These are phyloP conservation scores for Chaetomidium leptoderma DNA, from an alignment of 495 filamentous ascomycete genomes.

Conservation along the genomic window DNA sequence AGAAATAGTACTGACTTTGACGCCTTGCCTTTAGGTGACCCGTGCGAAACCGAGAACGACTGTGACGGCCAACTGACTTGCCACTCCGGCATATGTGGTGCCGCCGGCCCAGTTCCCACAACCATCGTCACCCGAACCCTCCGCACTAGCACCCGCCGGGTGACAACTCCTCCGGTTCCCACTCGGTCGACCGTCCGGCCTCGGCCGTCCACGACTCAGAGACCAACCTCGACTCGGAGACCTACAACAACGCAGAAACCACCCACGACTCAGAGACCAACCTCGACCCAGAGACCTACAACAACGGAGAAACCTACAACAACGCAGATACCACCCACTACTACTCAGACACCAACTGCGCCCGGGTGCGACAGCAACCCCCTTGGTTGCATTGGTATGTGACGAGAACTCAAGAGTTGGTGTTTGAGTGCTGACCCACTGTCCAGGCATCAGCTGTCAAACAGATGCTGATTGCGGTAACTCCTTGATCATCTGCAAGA, in stretches of 20 bases:
- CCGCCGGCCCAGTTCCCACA: not conserved
- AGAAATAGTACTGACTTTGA: not conserved
- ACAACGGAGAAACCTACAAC: too few relatives aligned
- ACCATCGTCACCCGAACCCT: not conserved
- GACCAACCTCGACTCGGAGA: too few relatives aligned
- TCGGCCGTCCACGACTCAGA: not conserved
- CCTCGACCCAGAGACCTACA: too few relatives aligned
- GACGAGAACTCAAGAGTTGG: too few relatives aligned
- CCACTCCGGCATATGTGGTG: conserved; percentile 13
- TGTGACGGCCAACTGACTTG: conserved; percentile 25
- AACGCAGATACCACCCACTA: too few relatives aligned
- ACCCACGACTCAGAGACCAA: too few relatives aligned
- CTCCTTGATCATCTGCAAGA: conserved; percentile 26
- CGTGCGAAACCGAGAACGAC: conserved; percentile 24
- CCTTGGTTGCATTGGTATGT: conserved; percentile 28
- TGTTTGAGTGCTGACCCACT: not conserved
- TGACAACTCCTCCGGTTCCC: not conserved
- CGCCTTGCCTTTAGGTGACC: conserved; percentile 9
- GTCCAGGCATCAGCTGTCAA: conserved; percentile 18
- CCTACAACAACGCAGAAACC: too few relatives aligned
- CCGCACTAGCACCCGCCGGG: conserved; percentile 1
- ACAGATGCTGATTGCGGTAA: conserved; percentile 26
- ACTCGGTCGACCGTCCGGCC: conserved; percentile 3
- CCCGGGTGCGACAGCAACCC: conserved; percentile 22
- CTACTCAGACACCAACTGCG: not conserved